Percentiles rank a stretch among this genome's conserved stretches.
phyloP scores from a whole-genome alignment of 1,284 basidiomycete genomes.

The Meira miltonrushii region DNA sequence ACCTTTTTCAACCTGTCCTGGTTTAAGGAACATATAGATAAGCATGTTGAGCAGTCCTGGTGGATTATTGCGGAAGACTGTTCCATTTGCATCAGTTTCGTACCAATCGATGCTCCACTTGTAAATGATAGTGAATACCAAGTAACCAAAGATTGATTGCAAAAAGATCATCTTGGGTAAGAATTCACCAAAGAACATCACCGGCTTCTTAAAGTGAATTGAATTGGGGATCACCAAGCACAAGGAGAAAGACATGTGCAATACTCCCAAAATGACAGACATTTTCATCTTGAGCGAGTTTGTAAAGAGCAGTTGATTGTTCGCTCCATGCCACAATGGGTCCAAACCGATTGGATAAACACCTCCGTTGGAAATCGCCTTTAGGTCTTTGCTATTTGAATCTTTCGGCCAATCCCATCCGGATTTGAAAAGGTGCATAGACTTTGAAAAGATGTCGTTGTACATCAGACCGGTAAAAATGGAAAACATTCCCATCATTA shows the following conservation, averaged over 20 bases:
- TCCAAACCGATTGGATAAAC: constrained; percentile 91
- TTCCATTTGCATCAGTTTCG: constrained; percentile 57
- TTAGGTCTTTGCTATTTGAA: constrained; percentile 24
- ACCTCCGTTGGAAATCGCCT: constrained; percentile 57
- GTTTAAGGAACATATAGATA: constrained; percentile 52
- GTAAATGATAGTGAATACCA: constrained; percentile 89
- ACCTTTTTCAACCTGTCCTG: constrained; percentile 60
- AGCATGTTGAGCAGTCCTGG: constrained; percentile 69
- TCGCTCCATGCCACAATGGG: constrained; percentile 88
- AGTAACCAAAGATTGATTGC: constrained; percentile 94
- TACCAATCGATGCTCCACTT: constrained; percentile 96
- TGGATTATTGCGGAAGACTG: constrained; percentile 59
- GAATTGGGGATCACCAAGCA: constrained; percentile 94
- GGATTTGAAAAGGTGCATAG: constrained; percentile 79
- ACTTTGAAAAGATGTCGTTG: constrained; percentile 97
- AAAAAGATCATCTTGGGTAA: constrained; percentile 95
- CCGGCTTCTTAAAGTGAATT: constrained; percentile 77
- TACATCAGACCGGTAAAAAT: constrained; percentile 91
- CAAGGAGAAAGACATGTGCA: constrained; percentile 97
- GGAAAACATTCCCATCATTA: constrained; percentile 93
- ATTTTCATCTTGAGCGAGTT: constrained; percentile 99
- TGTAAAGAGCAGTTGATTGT: constrained; percentile 86
- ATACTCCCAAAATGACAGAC: constrained; percentile 93
- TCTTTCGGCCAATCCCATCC: constrained; percentile 75
- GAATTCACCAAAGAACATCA: constrained; percentile 88